Evolutionary conservation across 805 yeast genomes (phyloP), one percentile per base, ranked within the genome.

Genomic region (Yueomyces sp.): DNA sequence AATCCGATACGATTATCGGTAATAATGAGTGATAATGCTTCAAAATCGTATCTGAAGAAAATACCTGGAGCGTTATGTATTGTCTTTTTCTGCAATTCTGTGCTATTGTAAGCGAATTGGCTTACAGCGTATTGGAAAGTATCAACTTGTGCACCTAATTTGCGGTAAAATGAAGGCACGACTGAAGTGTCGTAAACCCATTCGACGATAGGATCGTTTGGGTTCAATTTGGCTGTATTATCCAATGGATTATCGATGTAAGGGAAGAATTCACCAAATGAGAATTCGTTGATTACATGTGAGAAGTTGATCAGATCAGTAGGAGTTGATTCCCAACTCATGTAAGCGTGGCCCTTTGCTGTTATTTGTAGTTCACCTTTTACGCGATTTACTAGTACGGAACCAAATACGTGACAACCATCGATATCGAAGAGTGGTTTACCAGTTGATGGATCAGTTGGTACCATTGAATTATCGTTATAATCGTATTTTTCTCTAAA

Each of bases 181-280:
- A 92, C 85, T 19, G 80, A 76, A 49, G 87, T 54, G 51, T 70
- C 75, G 61, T 92, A 92, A 42, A 74, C 74, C 62, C 68, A 85
- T 1, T 70, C 60, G 45, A 73, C 77, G 26, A 68, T 47, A 27
- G 70, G 65, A 2, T 72, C 68, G 0, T 67, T 65, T 2, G 86
- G 71, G 19, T 62, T 58, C 26, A 62, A 45, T 50, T 79, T 75
- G 1, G 77, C 81, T 0, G 90, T 80, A 40, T 69, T 70, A 60
- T 92, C 97, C 49, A 92, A 70, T n/a, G 96, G 94, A 56, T 90
- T 90, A 52, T 81, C 72, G 49, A 88, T 70, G 52, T 74, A 81
- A 3, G 98, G 96, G 56, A 77, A 87, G 61, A 82, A 87, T 36
- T 77, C 85, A 11, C 98, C 98, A 63, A 80, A 90, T 8, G 96